A percentile compares a stretch with the other conserved stretches of the same genome.
phyloP scores from a whole-genome alignment of 2,329 filamentous ascomycete species.

The Pleomassaria siparia region DNA sequence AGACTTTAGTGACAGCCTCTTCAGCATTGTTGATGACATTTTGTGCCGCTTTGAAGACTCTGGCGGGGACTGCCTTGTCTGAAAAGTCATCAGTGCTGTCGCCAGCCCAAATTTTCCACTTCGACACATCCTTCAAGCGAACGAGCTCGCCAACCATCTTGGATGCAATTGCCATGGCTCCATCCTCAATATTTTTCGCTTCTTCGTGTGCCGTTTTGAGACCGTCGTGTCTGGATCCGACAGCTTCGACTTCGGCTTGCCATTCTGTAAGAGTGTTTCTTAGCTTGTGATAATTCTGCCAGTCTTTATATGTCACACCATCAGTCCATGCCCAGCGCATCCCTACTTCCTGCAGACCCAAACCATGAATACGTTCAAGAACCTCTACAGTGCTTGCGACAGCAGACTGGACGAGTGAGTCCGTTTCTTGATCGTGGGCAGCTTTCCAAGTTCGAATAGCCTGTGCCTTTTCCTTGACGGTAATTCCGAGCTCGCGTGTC shows the following conservation, averaged over 20 bases:
- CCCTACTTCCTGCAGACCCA: slow-evolving; percentile 87
- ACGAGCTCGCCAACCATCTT: slow-evolving; percentile 77
- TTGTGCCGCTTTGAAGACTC: slow-evolving; percentile 51
- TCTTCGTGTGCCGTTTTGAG: slow-evolving; percentile 68
- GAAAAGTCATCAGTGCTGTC: slow-evolving; percentile 81
- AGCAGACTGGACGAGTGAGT: slow-evolving; percentile 68
- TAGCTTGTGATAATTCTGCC: slow-evolving; percentile 89
- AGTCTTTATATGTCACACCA: slow-evolving; percentile 94
- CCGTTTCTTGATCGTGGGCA: slow-evolving; percentile 69
- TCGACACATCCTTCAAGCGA: slow-evolving; percentile 78
- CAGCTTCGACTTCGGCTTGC: slow-evolving; percentile 76
- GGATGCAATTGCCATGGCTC: slow-evolving; percentile 79
- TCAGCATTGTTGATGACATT: slow-evolving; percentile 44
- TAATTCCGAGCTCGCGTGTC: slow-evolving; percentile 68
- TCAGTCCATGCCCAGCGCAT: slow-evolving; percentile 96
- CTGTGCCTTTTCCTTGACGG: slow-evolving; percentile 76
- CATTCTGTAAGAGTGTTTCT: slow-evolving; percentile 82
- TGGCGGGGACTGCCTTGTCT: slow-evolving; percentile 62
- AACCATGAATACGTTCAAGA: slow-evolving; percentile 76
- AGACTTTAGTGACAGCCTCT: slow-evolving; percentile 39
- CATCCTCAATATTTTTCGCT: slow-evolving; percentile 70
- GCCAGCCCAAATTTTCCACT: slow-evolving; percentile 76
- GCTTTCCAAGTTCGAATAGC: slow-evolving; percentile 76
- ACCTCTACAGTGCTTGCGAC: slow-evolving; percentile 81
- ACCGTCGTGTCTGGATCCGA: slow-evolving; percentile 72